Percentiles rank a stretch among this genome's conserved stretches.
Conservation (phyloP, 768 basidiomycete species). For the Hypsizygus marmoreus region DNA sequence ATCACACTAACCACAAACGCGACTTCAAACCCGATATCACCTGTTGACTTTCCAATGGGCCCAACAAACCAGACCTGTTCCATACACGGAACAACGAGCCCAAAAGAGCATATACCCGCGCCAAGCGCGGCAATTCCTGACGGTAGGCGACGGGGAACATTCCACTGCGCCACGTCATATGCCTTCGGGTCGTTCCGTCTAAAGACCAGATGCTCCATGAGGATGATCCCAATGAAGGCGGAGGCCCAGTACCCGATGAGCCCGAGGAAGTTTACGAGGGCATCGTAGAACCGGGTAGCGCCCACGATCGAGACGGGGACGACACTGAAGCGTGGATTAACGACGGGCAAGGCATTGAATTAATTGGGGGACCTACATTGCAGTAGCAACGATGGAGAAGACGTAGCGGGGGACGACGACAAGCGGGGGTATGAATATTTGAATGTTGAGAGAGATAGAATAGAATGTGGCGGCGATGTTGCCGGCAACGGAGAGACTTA, state of each 20-base stretch:
- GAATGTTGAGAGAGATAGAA: slow-evolving; percentile 73
- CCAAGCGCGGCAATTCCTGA: slow-evolving; percentile 66
- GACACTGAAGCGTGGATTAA: slow-evolving; percentile 41
- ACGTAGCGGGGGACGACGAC: slow-evolving; percentile 71
- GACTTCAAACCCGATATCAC: slow-evolving; percentile 84
- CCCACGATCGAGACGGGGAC: slow-evolving; percentile 78
- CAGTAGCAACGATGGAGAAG: slow-evolving; percentile 71
- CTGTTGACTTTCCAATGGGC: slow-evolving; percentile 66
- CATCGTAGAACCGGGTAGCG: slow-evolving; percentile 67
- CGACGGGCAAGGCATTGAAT: neutral
- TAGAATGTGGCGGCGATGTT: slow-evolving; percentile 87
- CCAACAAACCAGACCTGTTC: slow-evolving; percentile 77
- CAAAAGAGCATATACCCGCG: slow-evolving; percentile 55
- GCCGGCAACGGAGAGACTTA: slow-evolving; percentile 79
- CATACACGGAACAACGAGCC: slow-evolving; percentile 68
- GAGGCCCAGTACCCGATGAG: slow-evolving; percentile 70
- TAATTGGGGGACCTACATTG: slow-evolving; percentile 50
- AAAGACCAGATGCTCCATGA: slow-evolving; percentile 72
- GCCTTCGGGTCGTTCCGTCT: slow-evolving; percentile 48
- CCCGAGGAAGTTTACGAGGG: slow-evolving; percentile 76
- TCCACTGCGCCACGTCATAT: slow-evolving; percentile 63
- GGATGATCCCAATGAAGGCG: slow-evolving; percentile 62
- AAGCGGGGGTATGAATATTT: slow-evolving; percentile 63
- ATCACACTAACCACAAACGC: slow-evolving; percentile 57
- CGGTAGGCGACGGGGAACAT: slow-evolving; percentile 57